Base-by-base conservation (phyloP, 2,329 filamentous ascomycete species). In the Cladosporium colombiae region DNA sequence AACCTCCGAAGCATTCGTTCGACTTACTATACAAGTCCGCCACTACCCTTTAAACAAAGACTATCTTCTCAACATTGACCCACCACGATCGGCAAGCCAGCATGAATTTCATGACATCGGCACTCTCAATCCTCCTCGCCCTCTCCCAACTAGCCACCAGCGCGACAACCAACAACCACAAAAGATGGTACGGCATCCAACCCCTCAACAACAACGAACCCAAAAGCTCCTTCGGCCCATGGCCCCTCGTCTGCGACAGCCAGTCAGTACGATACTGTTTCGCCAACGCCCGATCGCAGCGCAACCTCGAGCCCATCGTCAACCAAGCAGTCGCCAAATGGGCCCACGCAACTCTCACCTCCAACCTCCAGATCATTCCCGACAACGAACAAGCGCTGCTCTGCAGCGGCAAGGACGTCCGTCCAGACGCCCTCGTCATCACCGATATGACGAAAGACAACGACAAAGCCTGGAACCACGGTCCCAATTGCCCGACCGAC, bases 231-330 rank as follows among this genome's bases (percentile, higher is more conserved):
- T 68, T 44, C 53, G 65, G 69, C 25, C 69, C 69, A n/a, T 71
- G 70, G 70, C 69, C 70, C 8, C 40, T 61, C 44, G 56, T 65
- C 25, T 70, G 68, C 63, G 23, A 40, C 5, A 31, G 21, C 5
- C 67, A 69, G 7, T 65, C 71, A 8, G 16, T 72, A 4, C 65
- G 68, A 18, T 73, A 72, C 62, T 73, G 71, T 53, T 72, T 66
- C 63, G 52, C 57, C 5, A 67, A 72, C 56, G 23, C 35, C 18
- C 60, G 71, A 21, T 71, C 69, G 0, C 58, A 67, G 2, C 55
- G 40, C 1, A 71, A 70, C 16, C 69, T 73, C 23, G n/a, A 64
- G 16, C 13, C 53, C 7, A 52, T 72, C 27, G 16, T 72, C 11
- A 52, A 69, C 29, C 33, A 63, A 13, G 69, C 68, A 13, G 53